Base-by-base conservation (phyloP, 2,329 filamentous ascomycete species). In the Chrysoporthe austroafricana region DNA sequence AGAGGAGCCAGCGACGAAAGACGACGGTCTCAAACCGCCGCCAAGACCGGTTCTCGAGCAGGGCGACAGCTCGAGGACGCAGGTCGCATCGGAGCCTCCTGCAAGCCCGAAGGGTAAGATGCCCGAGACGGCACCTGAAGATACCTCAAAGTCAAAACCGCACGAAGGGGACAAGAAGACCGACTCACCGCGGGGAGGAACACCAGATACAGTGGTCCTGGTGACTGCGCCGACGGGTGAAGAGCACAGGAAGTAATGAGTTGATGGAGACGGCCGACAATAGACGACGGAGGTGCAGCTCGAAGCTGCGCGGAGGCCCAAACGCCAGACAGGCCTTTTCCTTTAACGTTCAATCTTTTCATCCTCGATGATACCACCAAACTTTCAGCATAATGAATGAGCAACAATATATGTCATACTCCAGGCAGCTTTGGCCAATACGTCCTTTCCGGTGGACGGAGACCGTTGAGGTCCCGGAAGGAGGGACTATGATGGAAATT, bases 61-160 rank as follows among this genome's bases (percentile, higher is more conserved):
- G 50, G 68, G 68, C 54, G 62, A 70, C 52, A 70, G 68, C 34
- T 68, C 68, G 2, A 48, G 66, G 63, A 70, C 68, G 32, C 59
- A 66, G 39, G 66, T 70, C 2, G 68, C 36, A 21, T 70, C 68
- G 39, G 50, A 68, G 42, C 66, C 68, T 43, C 66, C 68, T 18
- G 36, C 66, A 9, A 70, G 68, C 36, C 68, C 63, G 6, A 70
- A 70, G 57, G 64, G 69, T 14, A 70, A 70, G 26, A 14, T 63
- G 54, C 14, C 39, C 14, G 69, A 63, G 57, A 18, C 43, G 13
- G 48, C 44, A 8, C 14, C 34, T 21, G 61, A 9, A 8, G 52
- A 44, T 36, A 16, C 13, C 9, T 13, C 61, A 3, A 54, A 52
- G n/a, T 9, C 18, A 5, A 14, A 26, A 26, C 26, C 26, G 50